phyloP scores from a whole-genome alignment of 2,329 filamentous ascomycete species.

The Cladosporium sp. region DNA sequence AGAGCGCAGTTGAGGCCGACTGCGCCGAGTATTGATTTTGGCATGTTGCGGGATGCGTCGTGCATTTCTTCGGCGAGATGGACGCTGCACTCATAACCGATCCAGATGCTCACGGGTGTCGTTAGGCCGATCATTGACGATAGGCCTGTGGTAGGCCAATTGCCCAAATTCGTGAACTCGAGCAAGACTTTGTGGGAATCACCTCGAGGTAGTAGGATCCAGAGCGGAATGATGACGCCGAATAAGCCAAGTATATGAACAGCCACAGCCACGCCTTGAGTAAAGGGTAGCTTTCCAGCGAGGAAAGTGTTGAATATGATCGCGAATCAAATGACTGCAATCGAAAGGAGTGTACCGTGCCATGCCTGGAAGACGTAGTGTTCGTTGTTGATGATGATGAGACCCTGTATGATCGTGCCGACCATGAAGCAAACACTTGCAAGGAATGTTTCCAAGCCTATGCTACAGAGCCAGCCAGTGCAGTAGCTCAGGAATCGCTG shows the following conservation, averaged over 20 bases:
- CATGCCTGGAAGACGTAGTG: slow-evolving; percentile 39
- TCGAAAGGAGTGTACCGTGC: slow-evolving; percentile 42
- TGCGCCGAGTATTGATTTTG: slow-evolving; percentile 24
- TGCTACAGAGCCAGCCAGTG: slow-evolving; percentile 38
- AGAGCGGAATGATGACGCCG: slow-evolving; percentile 27
- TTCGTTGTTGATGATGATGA: slow-evolving; percentile 41
- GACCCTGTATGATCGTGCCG: slow-evolving; percentile 40
- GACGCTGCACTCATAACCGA: slow-evolving; percentile 23
- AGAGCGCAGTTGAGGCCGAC: slow-evolving; percentile 20
- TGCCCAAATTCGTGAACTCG: slow-evolving; percentile 21
- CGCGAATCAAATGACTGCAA: slow-evolving; percentile 21
- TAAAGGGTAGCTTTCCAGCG: slow-evolving; percentile 22
- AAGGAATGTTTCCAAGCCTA: neutral
- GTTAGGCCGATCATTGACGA: slow-evolving; percentile 39
- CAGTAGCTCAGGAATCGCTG: slow-evolving; percentile 45
- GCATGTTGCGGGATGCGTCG: slow-evolving; percentile 27
- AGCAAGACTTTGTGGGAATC: slow-evolving; percentile 15
- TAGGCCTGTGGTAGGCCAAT: slow-evolving; percentile 24
- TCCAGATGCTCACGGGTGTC: slow-evolving; percentile 20
- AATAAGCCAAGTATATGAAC: slow-evolving; percentile 29
- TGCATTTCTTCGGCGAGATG: slow-evolving; percentile 32
- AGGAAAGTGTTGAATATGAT: slow-evolving; percentile 28
- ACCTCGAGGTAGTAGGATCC: slow-evolving; percentile 22
- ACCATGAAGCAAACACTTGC: slow-evolving; percentile 14
- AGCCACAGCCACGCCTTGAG: slow-evolving; percentile 26